Evolutionary conservation across 805 yeast species (phyloP).

Genomic region (Suhomyces canberraensis): DNA sequence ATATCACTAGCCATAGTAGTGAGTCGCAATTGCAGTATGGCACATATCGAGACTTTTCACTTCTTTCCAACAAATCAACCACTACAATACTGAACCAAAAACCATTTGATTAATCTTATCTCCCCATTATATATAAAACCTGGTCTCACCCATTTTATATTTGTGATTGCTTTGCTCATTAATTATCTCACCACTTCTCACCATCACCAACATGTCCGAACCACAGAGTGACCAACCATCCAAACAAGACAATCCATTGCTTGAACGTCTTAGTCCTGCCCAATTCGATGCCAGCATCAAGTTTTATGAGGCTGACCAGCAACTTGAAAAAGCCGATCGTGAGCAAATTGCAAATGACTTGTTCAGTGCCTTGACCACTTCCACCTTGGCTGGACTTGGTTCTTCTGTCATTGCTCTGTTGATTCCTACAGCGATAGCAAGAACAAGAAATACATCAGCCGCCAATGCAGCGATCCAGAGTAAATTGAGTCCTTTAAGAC

Average conservation of each 20-base stretch:
- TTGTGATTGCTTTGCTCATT: too few relatives aligned
- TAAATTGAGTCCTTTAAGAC: constrained; percentile 6
- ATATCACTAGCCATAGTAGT: too few relatives aligned
- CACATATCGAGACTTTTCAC: too few relatives aligned
- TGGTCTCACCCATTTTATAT: too few relatives aligned
- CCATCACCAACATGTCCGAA: too few relatives aligned
- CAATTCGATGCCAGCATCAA: constrained; percentile 36
- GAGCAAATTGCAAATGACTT: constrained; percentile 28
- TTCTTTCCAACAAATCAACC: too few relatives aligned
- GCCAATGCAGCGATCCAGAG: constrained; percentile 6
- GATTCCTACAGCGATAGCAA: constrained; percentile 27
- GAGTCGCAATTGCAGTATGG: too few relatives aligned
- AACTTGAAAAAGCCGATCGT: constrained; percentile 31
- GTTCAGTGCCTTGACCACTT: constrained; percentile 18
- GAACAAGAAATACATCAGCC: constrained; percentile 2
- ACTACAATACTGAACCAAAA: too few relatives aligned
- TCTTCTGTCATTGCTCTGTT: constrained; percentile 25
- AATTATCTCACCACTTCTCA: too few relatives aligned
- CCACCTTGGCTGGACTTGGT: constrained; percentile 26
- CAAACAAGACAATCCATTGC: constrained; percentile 20
- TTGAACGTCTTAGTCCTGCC: constrained; percentile 26
- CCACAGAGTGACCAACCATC: too few relatives aligned
- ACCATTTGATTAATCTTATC: too few relatives aligned
- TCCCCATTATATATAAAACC: too few relatives aligned
- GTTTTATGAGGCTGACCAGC: constrained; percentile 41